Base-by-base conservation (phyloP, 345 rosid genomes). In the Lepidium africanum region DNA sequence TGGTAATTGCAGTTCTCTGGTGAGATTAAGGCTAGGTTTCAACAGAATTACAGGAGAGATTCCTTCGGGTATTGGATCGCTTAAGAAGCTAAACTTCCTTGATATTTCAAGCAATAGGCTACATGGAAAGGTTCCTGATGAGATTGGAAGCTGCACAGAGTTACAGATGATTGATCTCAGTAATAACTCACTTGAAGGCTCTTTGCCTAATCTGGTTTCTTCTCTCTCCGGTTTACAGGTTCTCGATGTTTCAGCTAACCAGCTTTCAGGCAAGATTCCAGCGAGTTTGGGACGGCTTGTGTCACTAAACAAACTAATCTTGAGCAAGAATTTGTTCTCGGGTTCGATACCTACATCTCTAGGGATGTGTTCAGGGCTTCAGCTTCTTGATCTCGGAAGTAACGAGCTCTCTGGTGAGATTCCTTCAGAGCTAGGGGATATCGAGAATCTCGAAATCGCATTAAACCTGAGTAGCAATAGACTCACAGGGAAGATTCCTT, bases 141-240 rank as follows among this genome's bases (percentile, higher is more conserved):
- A 91, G 79, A 82, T 94, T 25, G 91, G 88, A 52, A 81, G 80
- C 50, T 91, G 92, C 77, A 59, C 79, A 1, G 84, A 80, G 73
- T 66, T 91, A 77, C 96, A 91, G 63, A 86, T 87, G 96, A 80
- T 89, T 54, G 91, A 94, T 78, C 77, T 94, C 5, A 91, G 95
- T 73, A 84, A 86, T 65, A 94, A 94, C 80, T 74, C 74, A 25
- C 66, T 94, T 10, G 78, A 78, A 54, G 92, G 97, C 55, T 78
- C 87, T 60, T 77, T 94, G 49, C 82, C 96, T 0, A 78, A 78
- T 48, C 69, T 90, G 17, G 50, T 89, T 70, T 86, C 96, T 16
- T 81, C 82, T 9, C 76, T 94, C 9, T 84, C 86, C 10, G 84
- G 79, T 13, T 85, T 91, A 17, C 95, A 91, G 65, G 92, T 94